Evolutionary conservation across 768 basidiomycete genomes (phyloP).

Genomic region (Termitomyces bulborhizus): DNA sequence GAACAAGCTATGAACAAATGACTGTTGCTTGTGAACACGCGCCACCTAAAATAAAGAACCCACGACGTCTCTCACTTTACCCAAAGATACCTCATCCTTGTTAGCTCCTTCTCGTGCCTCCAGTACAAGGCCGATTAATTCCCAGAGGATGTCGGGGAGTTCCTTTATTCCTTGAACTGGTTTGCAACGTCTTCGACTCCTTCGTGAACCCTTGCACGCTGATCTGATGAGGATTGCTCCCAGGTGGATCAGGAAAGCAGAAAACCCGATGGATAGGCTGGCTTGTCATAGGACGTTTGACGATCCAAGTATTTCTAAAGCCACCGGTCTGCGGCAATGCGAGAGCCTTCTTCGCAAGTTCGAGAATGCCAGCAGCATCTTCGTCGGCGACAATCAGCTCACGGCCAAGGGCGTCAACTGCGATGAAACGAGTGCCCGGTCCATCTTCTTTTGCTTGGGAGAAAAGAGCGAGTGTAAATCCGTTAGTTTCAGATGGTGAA

Average conservation of each 20-base stretch:
- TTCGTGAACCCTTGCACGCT: conserved; percentile 31
- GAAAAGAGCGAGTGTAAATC: conserved; percentile 32
- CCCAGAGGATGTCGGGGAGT: conserved; percentile 24
- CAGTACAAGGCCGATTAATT: conserved; percentile 25
- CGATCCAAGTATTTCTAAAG: conserved; percentile 30
- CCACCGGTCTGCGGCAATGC: conserved; percentile 20
- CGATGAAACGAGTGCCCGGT: conserved; percentile 12
- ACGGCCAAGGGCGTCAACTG: conserved; percentile 25
- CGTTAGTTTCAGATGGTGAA: conserved; percentile 25
- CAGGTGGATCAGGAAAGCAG: conserved; percentile 10
- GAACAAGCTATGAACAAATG: no score
- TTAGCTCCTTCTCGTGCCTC: conserved; percentile 24
- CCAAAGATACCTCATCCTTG: conserved; percentile 18
- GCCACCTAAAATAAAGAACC: conserved; percentile 15
- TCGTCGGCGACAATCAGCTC: conserved; percentile 18
- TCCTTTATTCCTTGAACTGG: conserved; percentile 20
- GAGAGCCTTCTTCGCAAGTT: conserved; percentile 16
- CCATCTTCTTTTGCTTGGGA: conserved; percentile 4
- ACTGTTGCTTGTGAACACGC: no score
- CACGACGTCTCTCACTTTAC: conserved; percentile 22
- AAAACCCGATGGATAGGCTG: conserved; percentile 30
- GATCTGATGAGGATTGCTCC: background rate
- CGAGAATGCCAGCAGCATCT: conserved; percentile 22
- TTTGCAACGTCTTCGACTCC: conserved; percentile 20
- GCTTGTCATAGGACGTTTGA: conserved; percentile 23